Percentiles rank a stretch among this genome's conserved stretches.
phyloP scores from a whole-genome alignment of 2,329 filamentous ascomycete genomes.

The Chaetomium sp. region DNA sequence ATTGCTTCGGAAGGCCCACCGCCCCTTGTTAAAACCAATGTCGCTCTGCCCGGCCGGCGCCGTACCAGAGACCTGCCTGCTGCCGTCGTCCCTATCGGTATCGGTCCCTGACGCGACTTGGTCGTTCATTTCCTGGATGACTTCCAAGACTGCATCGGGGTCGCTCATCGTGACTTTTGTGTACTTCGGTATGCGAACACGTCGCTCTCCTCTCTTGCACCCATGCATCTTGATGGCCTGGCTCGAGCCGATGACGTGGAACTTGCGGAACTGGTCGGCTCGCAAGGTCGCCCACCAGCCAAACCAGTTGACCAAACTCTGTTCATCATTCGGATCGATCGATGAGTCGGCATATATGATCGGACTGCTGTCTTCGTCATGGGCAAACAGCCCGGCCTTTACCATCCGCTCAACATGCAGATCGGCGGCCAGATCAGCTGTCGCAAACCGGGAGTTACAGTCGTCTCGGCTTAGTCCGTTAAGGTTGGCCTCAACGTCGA shows the following conservation, averaged over 20 bases:
- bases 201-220: constrained; percentile 36
- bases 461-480: constrained; percentile 36
- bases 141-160: constrained; percentile 40
- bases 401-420: constrained; percentile 37
- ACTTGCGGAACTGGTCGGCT: constrained; percentile 55
- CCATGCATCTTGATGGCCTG: constrained; percentile 30
- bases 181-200: constrained; percentile 45
- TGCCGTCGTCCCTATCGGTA: not conserved
- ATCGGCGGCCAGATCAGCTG: constrained; percentile 30
- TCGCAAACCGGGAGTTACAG: constrained; percentile 31
- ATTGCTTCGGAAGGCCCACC: constrained; percentile 27
- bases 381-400: constrained; percentile 27
- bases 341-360: constrained; percentile 50
- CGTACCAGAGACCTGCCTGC: not conserved
- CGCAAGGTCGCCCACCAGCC: constrained; percentile 57
- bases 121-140: constrained; percentile 25
- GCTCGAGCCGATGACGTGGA: constrained; percentile 57
- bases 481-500: constrained; percentile 35
- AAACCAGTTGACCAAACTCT: constrained; percentile 65
- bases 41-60: not conserved
- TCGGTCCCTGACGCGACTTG: constrained; percentile 2
- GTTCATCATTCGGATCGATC: constrained; percentile 62
- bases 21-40: not conserved
- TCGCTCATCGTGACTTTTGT: constrained; percentile 40
- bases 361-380: constrained; percentile 42